Percentiles rank a stretch among this genome's conserved stretches.
Conservation (phyloP, 768 basidiomycete genomes). For the Leccinum subgranulosum region DNA sequence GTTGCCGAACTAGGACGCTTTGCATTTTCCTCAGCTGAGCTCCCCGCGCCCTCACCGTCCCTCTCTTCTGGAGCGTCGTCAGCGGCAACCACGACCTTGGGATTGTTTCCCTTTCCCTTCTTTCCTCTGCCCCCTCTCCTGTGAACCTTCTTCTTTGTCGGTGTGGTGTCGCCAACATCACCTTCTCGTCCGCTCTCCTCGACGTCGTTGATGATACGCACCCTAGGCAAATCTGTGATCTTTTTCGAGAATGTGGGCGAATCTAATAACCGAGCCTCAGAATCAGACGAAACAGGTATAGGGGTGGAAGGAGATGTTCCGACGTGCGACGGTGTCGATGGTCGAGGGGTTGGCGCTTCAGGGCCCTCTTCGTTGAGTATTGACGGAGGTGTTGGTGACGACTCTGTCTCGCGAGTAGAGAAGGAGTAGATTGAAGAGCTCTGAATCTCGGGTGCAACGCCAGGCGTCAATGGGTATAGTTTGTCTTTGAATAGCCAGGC, state of each 20-base stretch:
- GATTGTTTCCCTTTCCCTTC: constrained; percentile 44
- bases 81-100: constrained; percentile 5
- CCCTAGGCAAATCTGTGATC: constrained; percentile 7
- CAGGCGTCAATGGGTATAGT: constrained; percentile 9
- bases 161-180: constrained; percentile 37
- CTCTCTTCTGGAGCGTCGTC: constrained; percentile 27
- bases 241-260: constrained; percentile 1
- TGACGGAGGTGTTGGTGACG: background rate
- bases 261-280: constrained; percentile 5
- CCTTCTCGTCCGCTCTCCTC: constrained; percentile 64
- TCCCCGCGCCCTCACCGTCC: constrained; percentile 17
- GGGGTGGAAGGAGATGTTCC: background rate
- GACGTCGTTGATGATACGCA: constrained; percentile 32
- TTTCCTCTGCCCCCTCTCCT: constrained; percentile 48
- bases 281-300: background rate
- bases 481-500: constrained; percentile 24
- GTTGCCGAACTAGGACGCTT: constrained; percentile 7
- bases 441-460: background rate
- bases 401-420: background rate
- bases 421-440: background rate
- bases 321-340: background rate
- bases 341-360: background rate
- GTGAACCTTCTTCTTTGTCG: constrained; percentile 38
- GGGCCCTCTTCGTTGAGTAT: background rate
- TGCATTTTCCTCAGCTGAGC: constrained; percentile 17